These are phyloP conservation scores for Sugiyamaella novakii DNA, from an alignment of 1,139 yeast species.

Conservation along the genomic window DNA sequence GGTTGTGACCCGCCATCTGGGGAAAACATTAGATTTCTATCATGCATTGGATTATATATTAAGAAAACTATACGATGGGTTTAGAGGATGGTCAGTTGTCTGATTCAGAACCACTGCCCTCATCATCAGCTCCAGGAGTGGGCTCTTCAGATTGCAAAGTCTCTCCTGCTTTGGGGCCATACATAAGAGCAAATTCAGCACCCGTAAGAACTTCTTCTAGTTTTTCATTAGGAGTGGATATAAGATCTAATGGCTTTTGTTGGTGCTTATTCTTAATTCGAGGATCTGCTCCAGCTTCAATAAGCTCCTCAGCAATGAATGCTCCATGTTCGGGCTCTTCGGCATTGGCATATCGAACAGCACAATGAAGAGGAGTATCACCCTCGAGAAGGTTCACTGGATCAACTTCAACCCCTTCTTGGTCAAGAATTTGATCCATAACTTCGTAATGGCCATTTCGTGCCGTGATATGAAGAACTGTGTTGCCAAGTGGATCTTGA, in stretches of 20 bases:
- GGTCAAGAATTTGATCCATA: constrained; percentile 77
- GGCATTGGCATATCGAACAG: constrained; percentile 66
- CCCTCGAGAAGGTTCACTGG: constrained; percentile 70
- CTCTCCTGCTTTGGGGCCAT: constrained; percentile 33
- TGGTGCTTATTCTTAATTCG: constrained; percentile 58
- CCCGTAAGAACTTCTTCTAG: constrained; percentile 69
- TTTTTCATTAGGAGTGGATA: constrained; percentile 52
- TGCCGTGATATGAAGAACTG: constrained; percentile 82
- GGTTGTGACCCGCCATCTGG: constrained; percentile 8
- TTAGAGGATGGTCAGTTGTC: constrained; percentile 18
- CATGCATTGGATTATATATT: constrained; percentile 13
- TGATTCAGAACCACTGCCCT: constrained; percentile 24
- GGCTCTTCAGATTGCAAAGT: constrained; percentile 22
- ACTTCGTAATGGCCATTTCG: constrained; percentile 79
- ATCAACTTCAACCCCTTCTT: constrained; percentile 89
- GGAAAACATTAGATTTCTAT: background rate
- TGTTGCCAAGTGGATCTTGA: constrained; percentile 77
- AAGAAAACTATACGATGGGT: background rate
- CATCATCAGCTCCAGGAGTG: constrained; percentile 8
- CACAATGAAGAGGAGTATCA: constrained; percentile 87
- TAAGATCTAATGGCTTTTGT: constrained; percentile 74
- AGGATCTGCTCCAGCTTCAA: constrained; percentile 94
- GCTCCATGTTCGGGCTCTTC: constrained; percentile 86
- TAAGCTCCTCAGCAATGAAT: constrained; percentile 73
- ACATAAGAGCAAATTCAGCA: constrained; percentile 70